Evolutionary conservation across 2,329 filamentous ascomycete genomes (phyloP).

Genomic region (Coleophoma eucalyptorum): DNA sequence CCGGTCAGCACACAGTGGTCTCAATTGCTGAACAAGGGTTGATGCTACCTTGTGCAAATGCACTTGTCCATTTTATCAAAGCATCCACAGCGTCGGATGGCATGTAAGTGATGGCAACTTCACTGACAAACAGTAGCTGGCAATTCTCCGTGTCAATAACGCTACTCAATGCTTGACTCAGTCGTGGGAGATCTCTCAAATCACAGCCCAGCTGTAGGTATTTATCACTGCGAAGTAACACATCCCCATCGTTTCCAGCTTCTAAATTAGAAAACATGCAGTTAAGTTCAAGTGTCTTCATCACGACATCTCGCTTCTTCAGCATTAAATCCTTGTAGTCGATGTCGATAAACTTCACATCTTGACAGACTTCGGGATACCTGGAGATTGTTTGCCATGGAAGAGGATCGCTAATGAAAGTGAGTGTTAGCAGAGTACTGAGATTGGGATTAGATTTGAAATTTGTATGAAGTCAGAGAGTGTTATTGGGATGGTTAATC

Average conservation of each 20-base stretch:
- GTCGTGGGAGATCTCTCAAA: conserved; percentile 59
- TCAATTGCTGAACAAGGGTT: background rate
- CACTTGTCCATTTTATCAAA: conserved; percentile 75
- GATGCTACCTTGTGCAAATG: conserved; percentile 59
- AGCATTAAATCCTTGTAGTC: conserved; percentile 80
- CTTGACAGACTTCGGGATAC: conserved; percentile 53
- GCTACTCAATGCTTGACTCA: conserved; percentile 55
- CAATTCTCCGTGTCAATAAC: conserved; percentile 55
- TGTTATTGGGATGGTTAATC: conserved; percentile 1
- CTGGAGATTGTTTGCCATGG: conserved; percentile 78
- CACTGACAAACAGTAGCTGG: conserved; percentile 75
- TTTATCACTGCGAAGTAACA: conserved; percentile 61
- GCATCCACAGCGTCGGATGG: conserved; percentile 67
- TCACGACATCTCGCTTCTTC: conserved; percentile 67
- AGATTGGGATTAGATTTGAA: too few relatives aligned
- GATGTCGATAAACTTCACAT: conserved; percentile 73
- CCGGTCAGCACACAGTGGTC: conserved; percentile 12
- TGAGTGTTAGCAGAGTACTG: too few relatives aligned
- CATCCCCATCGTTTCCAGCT: conserved; percentile 33
- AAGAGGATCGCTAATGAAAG: conserved; percentile 66
- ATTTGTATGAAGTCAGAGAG: too few relatives aligned
- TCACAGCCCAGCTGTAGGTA: conserved; percentile 84
- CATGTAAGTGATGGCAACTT: conserved; percentile 93
- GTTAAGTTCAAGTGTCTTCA: conserved; percentile 56
- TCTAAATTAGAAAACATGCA: conserved; percentile 43